Percentiles rank a stretch among this genome's conserved stretches.
phyloP scores from a whole-genome alignment of 176 grass and related monocot species.

The Urochloa ruziziensis region DNA sequence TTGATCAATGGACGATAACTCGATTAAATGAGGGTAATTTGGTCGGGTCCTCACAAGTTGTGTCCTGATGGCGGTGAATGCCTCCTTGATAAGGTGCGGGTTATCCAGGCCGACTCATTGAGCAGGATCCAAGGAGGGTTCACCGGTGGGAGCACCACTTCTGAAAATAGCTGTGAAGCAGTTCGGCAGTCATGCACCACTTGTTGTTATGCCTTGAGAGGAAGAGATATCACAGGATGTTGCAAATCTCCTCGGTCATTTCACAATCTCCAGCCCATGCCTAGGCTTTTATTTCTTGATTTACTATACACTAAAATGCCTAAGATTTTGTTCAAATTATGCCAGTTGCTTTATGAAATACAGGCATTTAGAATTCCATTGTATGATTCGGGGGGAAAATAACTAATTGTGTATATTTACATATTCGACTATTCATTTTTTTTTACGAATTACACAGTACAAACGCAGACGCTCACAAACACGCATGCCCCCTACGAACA shows the following conservation, averaged over 20 bases:
- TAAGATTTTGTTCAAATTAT: background rate
- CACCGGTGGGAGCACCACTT: no score
- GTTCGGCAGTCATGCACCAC: no score
- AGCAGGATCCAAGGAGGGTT: no score
- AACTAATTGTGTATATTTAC: background rate
- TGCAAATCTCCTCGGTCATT: conserved; percentile 41
- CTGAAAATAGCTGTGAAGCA: no score
- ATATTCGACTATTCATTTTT: background rate
- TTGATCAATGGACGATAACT: background rate
- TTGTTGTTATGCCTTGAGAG: background rate
- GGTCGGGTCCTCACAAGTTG: no score
- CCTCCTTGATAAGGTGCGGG: no score
- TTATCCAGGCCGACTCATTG: no score
- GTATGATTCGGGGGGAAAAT: no score
- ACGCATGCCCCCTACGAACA: no score
- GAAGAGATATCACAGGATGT: conserved; percentile 30
- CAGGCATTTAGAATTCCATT: background rate
- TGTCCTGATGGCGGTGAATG: no score
- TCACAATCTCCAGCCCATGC: conserved; percentile 15
- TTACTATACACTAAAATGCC: background rate
- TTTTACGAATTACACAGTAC: no score
- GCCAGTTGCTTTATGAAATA: background rate
- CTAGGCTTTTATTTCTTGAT: background rate
- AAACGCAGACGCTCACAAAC: no score
- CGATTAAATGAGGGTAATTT: background rate